Base-by-base conservation (phyloP, 352 stramenopile genomes). In the Phytophthora melonis region DNA sequence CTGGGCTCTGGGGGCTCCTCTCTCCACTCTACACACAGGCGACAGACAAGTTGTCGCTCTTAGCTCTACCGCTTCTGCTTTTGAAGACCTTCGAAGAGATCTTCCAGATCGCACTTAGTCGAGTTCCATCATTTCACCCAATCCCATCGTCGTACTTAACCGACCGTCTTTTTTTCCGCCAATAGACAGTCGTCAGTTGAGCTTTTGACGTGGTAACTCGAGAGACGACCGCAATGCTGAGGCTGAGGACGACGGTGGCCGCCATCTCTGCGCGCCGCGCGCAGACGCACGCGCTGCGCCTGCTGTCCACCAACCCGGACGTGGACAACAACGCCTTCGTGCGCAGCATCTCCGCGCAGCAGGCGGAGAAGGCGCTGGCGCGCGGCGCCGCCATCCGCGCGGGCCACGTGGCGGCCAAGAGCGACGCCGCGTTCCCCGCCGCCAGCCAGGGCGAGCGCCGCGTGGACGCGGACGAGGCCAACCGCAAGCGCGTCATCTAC, bases 401-500 rank as follows among this genome's bases (percentile, higher is more conserved):
- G 53, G 62, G 88, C 71, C 87, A 94, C 61, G 59, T 88, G 36
- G 52, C 69, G 5, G 79, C 74, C 16, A 41, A 41, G 34, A 41
- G 34, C 34, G 62, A 70, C 21, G 78, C 77, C 39, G 66, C 76
- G 47, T 93, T 86, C 66, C 87, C 84, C 1, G 66, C 53, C 10
- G 36, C 45, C 59, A 93, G 83, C 67, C 87, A 93, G 43, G 87
- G 85, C 58, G 83, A 91, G 8, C 69, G 63, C 25, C 55, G 61
- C 50, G 87, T 94, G 19, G 65, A 83, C 25, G 77, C 77, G 19
- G 83, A 94, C 49, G 81, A 88, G 45, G 87, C 87, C 11, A 91
- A 92, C 65, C 87, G 87, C 74, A 99, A 99, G 82, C 87, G 95
- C 59, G 72, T 99, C 13, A 92, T 99, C 64, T 99, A 99, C 77